Percentiles rank a stretch among this genome's conserved stretches.
These are phyloP conservation scores for Ogataea glucozyma DNA, from an alignment of 805 yeast species.

Conservation along the genomic window DNA sequence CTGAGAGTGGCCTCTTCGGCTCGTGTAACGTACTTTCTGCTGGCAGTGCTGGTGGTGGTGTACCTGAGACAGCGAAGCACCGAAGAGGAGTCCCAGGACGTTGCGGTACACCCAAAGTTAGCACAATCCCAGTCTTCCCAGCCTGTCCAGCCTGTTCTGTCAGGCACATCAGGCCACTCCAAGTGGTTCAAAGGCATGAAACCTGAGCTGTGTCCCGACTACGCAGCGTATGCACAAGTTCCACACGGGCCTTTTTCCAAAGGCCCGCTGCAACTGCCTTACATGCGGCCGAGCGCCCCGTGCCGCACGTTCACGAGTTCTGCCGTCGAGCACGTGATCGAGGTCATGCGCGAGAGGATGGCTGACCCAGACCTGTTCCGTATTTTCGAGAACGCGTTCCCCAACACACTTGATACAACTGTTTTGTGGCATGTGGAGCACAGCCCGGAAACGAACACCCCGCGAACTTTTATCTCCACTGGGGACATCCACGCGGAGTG, in stretches of 20 bases:
- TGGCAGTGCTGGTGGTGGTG: conserved; percentile 12
- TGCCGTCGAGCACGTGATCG: conserved; percentile 61
- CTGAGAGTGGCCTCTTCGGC: conserved; percentile 18
- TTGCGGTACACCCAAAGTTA: conserved; percentile 1
- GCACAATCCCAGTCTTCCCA: too few relatives aligned
- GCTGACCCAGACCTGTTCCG: conserved; percentile 68
- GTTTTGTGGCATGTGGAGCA: conserved; percentile 62
- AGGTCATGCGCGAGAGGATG: conserved; percentile 50
- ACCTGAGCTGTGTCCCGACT: conserved; percentile 53
- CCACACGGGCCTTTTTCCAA: conserved; percentile 57
- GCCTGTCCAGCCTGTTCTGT: too few relatives aligned
- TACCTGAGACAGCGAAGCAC: conserved; percentile 1
- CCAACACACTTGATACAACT: conserved; percentile 88
- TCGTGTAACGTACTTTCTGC: conserved; percentile 16
- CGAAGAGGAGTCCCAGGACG: conserved; percentile 6
- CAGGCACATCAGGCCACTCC: too few relatives aligned
- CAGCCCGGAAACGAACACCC: conserved; percentile 25
- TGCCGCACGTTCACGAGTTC: conserved; percentile 74
- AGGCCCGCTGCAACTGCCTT: conserved; percentile 62
- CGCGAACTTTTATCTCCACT: conserved; percentile 78
- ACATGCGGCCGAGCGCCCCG: conserved; percentile 67
- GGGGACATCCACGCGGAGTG: conserved; percentile 95
- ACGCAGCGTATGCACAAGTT: conserved; percentile 56
- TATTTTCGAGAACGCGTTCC: conserved; percentile 77
- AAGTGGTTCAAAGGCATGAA: conserved; percentile 28